Conservation (phyloP, 1,284 basidiomycete genomes). For the Sporisorium scitamineum region DNA sequence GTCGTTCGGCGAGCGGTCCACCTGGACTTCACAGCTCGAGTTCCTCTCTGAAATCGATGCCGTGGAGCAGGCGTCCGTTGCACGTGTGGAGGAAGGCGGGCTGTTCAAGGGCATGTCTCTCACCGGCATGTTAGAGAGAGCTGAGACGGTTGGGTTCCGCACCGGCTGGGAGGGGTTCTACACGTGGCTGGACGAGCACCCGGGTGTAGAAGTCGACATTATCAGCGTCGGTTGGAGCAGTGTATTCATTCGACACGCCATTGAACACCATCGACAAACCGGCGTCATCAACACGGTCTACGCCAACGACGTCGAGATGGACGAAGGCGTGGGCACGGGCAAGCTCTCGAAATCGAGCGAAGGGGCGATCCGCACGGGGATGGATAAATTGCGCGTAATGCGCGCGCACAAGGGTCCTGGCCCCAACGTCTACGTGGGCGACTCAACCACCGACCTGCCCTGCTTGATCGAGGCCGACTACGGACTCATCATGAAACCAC, state of each 20-base stretch:
- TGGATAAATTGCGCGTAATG: conserved; percentile 53
- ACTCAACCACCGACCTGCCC: conserved; percentile 62
- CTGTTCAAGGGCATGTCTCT: conserved; percentile 49
- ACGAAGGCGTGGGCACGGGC: conserved; percentile 40
- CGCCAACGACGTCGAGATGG: conserved; percentile 61
- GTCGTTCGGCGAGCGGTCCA: conserved; percentile 11
- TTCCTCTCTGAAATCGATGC: conserved; percentile 42
- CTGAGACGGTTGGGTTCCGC: conserved; percentile 32
- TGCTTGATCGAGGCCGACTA: conserved; percentile 55
- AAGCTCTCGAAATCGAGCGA: conserved; percentile 34
- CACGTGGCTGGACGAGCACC: conserved; percentile 23
- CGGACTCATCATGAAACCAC: conserved; percentile 58
- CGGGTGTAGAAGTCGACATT: conserved; percentile 30
- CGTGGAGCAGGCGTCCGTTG: conserved; percentile 50
- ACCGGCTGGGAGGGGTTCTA: conserved; percentile 48
- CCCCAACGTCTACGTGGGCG: conserved; percentile 62
- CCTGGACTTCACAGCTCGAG: conserved; percentile 30
- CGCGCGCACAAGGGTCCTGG: not conserved
- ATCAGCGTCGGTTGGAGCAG: conserved; percentile 65
- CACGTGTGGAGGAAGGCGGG: conserved; percentile 44
- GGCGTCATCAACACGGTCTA: conserved; percentile 24
- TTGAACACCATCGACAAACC: conserved; percentile 3
- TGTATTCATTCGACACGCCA: conserved; percentile 49
- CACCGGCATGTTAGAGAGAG: conserved; percentile 14
- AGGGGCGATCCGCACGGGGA: conserved; percentile 50